Evolutionary conservation across 306 rosid species (phyloP).

Genomic region (Echinosophora koreensis): DNA sequence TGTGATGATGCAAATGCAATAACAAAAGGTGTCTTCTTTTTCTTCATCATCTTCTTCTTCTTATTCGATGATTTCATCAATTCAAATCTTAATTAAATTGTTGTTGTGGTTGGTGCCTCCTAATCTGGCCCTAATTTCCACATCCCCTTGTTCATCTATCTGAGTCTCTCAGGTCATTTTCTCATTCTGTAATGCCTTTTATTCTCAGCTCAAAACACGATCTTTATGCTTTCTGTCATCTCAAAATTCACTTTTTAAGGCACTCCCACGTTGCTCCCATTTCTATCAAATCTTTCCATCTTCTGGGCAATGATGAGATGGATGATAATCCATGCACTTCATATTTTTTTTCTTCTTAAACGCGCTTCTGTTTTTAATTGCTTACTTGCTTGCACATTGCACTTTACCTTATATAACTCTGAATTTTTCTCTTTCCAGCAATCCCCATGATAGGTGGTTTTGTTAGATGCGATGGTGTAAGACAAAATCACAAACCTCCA

Average conservation of each 20-base stretch:
- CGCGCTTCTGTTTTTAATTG: not conserved
- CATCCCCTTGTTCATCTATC: not conserved
- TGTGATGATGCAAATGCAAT: not conserved
- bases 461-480: slow-evolving; percentile 11
- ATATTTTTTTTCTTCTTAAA: not conserved
- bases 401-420: not conserved
- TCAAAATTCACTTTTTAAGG: slow-evolving; percentile 21
- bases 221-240: not conserved
- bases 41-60: not conserved
- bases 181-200: not conserved
- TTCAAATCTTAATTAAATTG: too few relatives aligned
- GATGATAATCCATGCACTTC: not conserved
- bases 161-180: not conserved
- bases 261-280: not conserved
- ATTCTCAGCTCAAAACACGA: not conserved
- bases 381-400: not conserved
- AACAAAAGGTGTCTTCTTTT: not conserved
- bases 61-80: not conserved
- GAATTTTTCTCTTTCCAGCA: slow-evolving; percentile 18
- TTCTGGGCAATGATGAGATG: slow-evolving; percentile 36
- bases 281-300: slow-evolving; percentile 8
- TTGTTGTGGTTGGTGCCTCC: not conserved
- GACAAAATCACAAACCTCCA: not conserved
- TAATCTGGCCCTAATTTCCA: not conserved
- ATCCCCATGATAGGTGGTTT: not conserved